Percentiles rank a stretch among this genome's conserved stretches.
These are phyloP conservation scores for Fistulina hepatica DNA, from an alignment of 1,284 basidiomycete genomes.

Conservation along the genomic window DNA sequence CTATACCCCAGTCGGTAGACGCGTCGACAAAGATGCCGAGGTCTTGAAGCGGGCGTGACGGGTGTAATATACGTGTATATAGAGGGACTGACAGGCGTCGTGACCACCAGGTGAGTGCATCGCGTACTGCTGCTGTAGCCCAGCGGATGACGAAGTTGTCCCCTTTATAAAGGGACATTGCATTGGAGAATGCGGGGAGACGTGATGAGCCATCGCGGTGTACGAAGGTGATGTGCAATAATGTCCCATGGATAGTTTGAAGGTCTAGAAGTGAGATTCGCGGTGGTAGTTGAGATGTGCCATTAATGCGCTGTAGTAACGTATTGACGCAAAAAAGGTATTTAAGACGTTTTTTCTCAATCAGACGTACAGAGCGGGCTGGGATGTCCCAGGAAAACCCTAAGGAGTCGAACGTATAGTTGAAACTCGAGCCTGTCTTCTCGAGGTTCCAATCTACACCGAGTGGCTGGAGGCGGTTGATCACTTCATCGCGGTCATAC, in stretches of 20 bases:
- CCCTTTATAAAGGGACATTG: too few species aligned
- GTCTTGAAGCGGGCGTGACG: background rate
- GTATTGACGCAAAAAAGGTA: slow-evolving; percentile 10
- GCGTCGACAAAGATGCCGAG: slow-evolving; percentile 25
- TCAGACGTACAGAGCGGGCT: slow-evolving; percentile 10
- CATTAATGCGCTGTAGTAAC: slow-evolving; percentile 4
- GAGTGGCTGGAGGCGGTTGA: slow-evolving; percentile 1
- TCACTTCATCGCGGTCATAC: background rate
- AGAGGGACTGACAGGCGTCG: too few species aligned
- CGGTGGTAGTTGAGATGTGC: background rate
- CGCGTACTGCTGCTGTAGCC: too few species aligned
- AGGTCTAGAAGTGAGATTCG: background rate
- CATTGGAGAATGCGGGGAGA: slow-evolving; percentile 10
- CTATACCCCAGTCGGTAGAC: slow-evolving; percentile 29
- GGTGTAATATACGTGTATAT: too few species aligned
- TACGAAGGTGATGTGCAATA: slow-evolving; percentile 14
- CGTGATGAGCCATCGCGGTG: slow-evolving; percentile 8
- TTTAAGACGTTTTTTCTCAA: slow-evolving; percentile 13
- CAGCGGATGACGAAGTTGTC: too few species aligned
- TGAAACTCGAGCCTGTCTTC: slow-evolving; percentile 11
- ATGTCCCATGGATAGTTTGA: slow-evolving; percentile 13
- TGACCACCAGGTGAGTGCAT: too few species aligned
- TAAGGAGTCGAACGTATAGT: slow-evolving; percentile 9
- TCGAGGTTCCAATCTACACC: slow-evolving; percentile 9
- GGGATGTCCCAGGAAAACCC: slow-evolving; percentile 16